Base-by-base conservation (phyloP, 2,329 filamentous ascomycete species). In the Penicillium brevicompactum region DNA sequence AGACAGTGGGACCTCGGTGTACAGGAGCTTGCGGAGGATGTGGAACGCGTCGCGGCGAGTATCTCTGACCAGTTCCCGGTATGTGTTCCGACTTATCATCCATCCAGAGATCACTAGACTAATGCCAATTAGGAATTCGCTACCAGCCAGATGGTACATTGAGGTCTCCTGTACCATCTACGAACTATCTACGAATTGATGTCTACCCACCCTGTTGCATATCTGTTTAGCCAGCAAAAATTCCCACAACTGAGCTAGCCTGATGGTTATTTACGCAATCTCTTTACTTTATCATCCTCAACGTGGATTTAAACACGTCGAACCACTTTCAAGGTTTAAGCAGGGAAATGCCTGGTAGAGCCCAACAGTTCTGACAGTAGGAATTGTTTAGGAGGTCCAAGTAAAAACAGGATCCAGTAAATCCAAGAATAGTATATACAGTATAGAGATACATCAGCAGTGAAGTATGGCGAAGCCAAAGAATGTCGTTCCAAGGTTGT, bases 1-100 rank as follows among this genome's bases (percentile, higher is more conserved):
- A 84, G 90, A 44, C 84, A 87, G 65, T 97, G 93, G 93, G 93
- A 97, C 74, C 82, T 84, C 31, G 95, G 95, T 65, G 91, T 97
- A 18, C 88, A 93, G 71, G 87, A 87, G 27, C 73, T 97, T 53
- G 87, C 92, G 2, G 92, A 97, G 73, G 91, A 96, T 70, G 90
- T 96, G 5, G 93, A 97, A 76, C 88, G 87, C 63, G 87, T 95
- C 58, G 90, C 91, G 14, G 91, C 90, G 42, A 84, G 88, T 63
- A 81, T 97, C 62, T 89, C 94, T 72, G 85, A 85, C 61, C 85
- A 90, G 69, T 91, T 93, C 72, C 92, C 94, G 21, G 88, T 86
- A 70, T 73, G 82, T 75, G 43, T 18, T n/a, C 1, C 38, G n/a
- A 21, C 3, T 16, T 7, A 5, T 34, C 7, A 11, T 41, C 8